A percentile compares a stretch with the other conserved stretches of the same genome.
phyloP scores from a whole-genome alignment of 2,329 filamentous ascomycete species.

The Coccinonectria pachysandricola region DNA sequence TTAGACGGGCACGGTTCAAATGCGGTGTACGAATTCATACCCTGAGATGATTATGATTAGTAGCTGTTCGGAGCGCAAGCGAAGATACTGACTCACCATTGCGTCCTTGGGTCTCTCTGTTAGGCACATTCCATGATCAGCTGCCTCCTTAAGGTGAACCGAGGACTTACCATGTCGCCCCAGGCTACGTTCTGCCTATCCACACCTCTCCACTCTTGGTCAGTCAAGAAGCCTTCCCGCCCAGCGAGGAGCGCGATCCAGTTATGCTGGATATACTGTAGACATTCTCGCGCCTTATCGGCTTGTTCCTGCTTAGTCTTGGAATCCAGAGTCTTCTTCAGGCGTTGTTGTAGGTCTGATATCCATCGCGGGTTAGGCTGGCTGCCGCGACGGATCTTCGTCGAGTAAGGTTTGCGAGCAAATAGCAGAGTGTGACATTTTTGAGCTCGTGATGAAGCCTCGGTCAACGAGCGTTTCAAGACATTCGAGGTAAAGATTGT shows the following conservation, averaged over 20 bases:
- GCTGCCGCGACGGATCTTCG: too few species aligned
- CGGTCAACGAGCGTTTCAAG: too few species aligned
- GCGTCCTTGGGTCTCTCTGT: too few species aligned
- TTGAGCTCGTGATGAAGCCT: too few species aligned
- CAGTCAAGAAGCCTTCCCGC: slow-evolving; percentile 64
- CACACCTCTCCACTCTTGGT: slow-evolving; percentile 45
- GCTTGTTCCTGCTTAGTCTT: slow-evolving; percentile 1
- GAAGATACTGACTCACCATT: too few species aligned
- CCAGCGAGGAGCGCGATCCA: slow-evolving; percentile 67
- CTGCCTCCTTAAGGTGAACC: slow-evolving; percentile 4
- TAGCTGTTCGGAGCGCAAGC: neutral
- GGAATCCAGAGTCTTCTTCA: neutral
- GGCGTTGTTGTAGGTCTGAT: neutral
- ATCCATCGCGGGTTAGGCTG: too few species aligned
- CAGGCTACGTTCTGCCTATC: slow-evolving; percentile 61
- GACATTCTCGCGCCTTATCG: slow-evolving; percentile 5
- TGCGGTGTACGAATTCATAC: slow-evolving; percentile 4
- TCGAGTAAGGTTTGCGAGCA: too few species aligned
- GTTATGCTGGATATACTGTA: slow-evolving; percentile 26
- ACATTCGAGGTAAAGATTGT: too few species aligned
- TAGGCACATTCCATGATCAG: neutral
- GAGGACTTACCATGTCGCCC: slow-evolving; percentile 68
- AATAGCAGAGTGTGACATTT: too few species aligned
- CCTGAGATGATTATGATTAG: slow-evolving; percentile 2
- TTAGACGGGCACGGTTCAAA: slow-evolving; percentile 1